Percentiles rank a stretch among this genome's conserved stretches.
These are phyloP conservation scores for Sporothrix variecibatus DNA, from an alignment of 2,329 filamentous ascomycete genomes.

Conservation along the genomic window DNA sequence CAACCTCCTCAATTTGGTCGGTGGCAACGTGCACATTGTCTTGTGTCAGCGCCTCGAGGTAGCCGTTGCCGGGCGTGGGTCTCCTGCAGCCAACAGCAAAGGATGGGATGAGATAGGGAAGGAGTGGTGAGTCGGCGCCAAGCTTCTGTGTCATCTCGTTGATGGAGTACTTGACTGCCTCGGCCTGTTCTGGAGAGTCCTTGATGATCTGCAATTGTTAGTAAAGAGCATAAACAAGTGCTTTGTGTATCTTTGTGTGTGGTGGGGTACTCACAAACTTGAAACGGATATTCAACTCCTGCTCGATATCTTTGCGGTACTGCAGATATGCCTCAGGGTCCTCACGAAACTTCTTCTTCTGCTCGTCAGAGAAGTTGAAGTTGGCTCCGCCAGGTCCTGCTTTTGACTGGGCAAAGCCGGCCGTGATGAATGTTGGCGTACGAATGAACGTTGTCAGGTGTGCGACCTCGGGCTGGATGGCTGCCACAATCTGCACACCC, in stretches of 20 bases:
- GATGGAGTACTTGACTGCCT: background rate
- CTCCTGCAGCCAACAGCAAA: constrained; percentile 48
- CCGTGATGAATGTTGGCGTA: background rate
- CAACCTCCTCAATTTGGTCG: constrained; percentile 43
- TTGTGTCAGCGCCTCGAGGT: constrained; percentile 44
- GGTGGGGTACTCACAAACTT: background rate
- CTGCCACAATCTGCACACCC: constrained; percentile 36
- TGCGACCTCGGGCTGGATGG: constrained; percentile 27
- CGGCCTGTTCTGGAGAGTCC: constrained; percentile 1
- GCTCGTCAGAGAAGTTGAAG: constrained; percentile 11
- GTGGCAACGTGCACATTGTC: constrained; percentile 47
- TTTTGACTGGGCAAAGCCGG: background rate
- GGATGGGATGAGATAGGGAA: constrained; percentile 45
- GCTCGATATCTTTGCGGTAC: constrained; percentile 16
- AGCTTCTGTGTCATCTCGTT: background rate
- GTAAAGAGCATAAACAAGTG: background rate
- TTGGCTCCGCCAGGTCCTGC: background rate
- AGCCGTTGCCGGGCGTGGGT: constrained; percentile 46
- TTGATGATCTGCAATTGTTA: background rate
- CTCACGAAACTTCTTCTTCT: constrained; percentile 12
- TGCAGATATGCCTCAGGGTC: constrained; percentile 9
- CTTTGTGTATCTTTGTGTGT: no score
- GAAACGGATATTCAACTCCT: constrained; percentile 1
- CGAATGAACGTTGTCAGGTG: background rate
- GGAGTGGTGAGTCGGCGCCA: constrained; percentile 43